These are phyloP conservation scores for Diaporthe destruens DNA, from an alignment of 2,329 filamentous ascomycete genomes.

Conservation along the genomic window DNA sequence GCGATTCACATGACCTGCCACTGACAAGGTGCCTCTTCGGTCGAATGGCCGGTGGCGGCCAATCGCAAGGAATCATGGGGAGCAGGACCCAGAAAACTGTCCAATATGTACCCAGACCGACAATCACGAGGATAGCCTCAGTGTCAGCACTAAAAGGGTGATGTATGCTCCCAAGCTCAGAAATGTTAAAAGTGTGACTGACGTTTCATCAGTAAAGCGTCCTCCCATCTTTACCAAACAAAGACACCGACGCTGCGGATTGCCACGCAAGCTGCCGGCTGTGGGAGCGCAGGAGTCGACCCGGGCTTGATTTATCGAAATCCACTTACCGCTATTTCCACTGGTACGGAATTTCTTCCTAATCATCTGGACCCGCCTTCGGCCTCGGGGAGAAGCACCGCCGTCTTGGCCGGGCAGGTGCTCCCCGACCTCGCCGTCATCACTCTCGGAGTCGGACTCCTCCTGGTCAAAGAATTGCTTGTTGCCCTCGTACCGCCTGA, in stretches of 20 bases:
- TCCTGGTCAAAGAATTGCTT: conserved; percentile 86
- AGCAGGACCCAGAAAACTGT: not conserved
- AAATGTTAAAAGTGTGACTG: conserved; percentile 66
- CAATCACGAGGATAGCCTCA: conserved; percentile 53
- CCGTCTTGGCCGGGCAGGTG: conserved; percentile 11
- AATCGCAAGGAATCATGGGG: conserved; percentile 4
- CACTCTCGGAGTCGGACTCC: conserved; percentile 50
- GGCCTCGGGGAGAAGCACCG: conserved; percentile 47
- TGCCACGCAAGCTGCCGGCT: not conserved
- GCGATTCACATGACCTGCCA: conserved; percentile 38
- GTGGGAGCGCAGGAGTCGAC: not conserved
- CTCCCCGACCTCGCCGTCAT: conserved; percentile 44
- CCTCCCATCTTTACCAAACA: not conserved
- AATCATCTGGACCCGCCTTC: conserved; percentile 51
- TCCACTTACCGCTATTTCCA: conserved; percentile 62
- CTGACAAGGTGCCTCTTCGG: conserved; percentile 8
- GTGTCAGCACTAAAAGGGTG: conserved; percentile 68
- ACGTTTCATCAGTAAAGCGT: not conserved
- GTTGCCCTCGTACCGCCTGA: conserved; percentile 91
- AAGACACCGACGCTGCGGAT: not conserved
- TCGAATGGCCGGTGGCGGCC: not conserved
- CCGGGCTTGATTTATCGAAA: not conserved
- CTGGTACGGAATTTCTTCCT: conserved; percentile 73
- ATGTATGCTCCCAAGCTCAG: conserved; percentile 71
- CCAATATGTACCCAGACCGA: conserved; percentile 2